These are phyloP conservation scores for Tympanopsis confertula DNA, from an alignment of 2,329 filamentous ascomycete genomes.

Conservation along the genomic window DNA sequence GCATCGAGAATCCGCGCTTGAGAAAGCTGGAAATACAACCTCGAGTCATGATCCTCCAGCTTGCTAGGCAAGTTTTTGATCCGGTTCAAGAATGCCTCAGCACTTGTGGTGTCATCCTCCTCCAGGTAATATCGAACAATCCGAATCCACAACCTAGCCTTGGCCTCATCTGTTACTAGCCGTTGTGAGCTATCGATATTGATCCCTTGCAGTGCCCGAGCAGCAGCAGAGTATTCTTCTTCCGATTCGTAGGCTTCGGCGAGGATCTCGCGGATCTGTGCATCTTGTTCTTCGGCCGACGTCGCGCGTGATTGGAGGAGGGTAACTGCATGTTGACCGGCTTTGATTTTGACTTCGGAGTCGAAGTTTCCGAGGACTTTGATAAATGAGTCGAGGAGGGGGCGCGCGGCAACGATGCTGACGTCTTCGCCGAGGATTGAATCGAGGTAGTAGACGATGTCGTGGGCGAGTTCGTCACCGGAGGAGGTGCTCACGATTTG, in stretches of 20 bases:
- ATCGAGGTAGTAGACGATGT: slow-evolving; percentile 46
- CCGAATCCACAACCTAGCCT: slow-evolving; percentile 59
- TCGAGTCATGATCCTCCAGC: slow-evolving; percentile 47
- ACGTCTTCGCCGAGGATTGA: slow-evolving; percentile 47
- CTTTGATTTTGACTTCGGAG: slow-evolving; percentile 44
- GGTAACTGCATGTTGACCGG: slow-evolving; percentile 48
- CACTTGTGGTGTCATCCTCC: slow-evolving; percentile 59
- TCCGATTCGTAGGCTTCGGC: slow-evolving; percentile 55
- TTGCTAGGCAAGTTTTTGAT: slow-evolving; percentile 59
- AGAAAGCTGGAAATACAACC: slow-evolving; percentile 56
- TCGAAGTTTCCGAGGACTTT: slow-evolving; percentile 38
- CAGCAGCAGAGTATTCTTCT: slow-evolving; percentile 54
- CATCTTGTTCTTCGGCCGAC: slow-evolving; percentile 63
- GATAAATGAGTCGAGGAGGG: slow-evolving; percentile 49
- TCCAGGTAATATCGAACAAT: slow-evolving; percentile 64
- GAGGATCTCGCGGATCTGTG: slow-evolving; percentile 51
- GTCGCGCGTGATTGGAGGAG: slow-evolving; percentile 43
- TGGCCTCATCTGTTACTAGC: slow-evolving; percentile 52
- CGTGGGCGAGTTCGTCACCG: slow-evolving; percentile 12
- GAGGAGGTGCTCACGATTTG: neutral
- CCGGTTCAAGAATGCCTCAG: slow-evolving; percentile 57
- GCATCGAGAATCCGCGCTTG: slow-evolving; percentile 65
- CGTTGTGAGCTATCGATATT: slow-evolving; percentile 60
- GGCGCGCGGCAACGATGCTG: slow-evolving; percentile 50
- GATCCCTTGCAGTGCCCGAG: slow-evolving; percentile 54